Evolutionary conservation across 192 early-diverging fungal species (phyloP).

Genomic region (Entomortierella lignicola): DNA sequence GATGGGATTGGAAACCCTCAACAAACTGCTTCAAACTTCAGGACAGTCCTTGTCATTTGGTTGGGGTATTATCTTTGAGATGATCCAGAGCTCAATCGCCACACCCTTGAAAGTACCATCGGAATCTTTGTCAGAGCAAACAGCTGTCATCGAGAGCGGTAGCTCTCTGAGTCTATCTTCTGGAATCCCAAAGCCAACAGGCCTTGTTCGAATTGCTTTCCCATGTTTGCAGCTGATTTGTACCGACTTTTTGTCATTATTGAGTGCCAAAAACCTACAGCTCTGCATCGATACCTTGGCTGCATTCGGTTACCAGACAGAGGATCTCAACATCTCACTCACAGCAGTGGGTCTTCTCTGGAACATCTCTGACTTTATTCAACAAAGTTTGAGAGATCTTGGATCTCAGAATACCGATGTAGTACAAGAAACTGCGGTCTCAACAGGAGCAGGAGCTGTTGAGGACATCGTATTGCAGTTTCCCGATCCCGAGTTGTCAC

Average conservation of each 20-base stretch:
- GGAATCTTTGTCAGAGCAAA: conserved; percentile 14
- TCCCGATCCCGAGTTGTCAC: conserved; percentile 51
- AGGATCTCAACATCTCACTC: conserved; percentile 95
- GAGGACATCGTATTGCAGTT: conserved; percentile 53
- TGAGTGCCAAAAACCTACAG: conserved; percentile 79
- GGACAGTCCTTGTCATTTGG: conserved; percentile 87
- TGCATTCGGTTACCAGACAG: conserved; percentile 82
- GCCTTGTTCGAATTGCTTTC: conserved; percentile 84
- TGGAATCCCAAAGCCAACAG: conserved; percentile 30
- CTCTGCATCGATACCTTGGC: conserved; percentile 86
- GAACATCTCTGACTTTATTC: conserved; percentile 92
- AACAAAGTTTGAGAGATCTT: conserved; percentile 73
- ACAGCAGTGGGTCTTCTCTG: conserved; percentile 93
- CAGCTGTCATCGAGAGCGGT: neutral
- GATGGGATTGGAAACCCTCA: conserved; percentile 88
- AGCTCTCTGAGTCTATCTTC: conserved; percentile 2
- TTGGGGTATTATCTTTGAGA: conserved; percentile 93
- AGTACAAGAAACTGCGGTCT: neutral
- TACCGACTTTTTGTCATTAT: conserved; percentile 89
- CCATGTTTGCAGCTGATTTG: conserved; percentile 95
- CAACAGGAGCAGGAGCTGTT: conserved; percentile 3
- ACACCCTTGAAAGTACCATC: neutral
- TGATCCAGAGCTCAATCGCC: conserved; percentile 71
- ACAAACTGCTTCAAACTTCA: conserved; percentile 89
- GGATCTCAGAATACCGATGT: conserved; percentile 36